These are phyloP conservation scores for Arthrobotrys entomopaga DNA, from an alignment of 2,329 filamentous ascomycete species.

Conservation along the genomic window DNA sequence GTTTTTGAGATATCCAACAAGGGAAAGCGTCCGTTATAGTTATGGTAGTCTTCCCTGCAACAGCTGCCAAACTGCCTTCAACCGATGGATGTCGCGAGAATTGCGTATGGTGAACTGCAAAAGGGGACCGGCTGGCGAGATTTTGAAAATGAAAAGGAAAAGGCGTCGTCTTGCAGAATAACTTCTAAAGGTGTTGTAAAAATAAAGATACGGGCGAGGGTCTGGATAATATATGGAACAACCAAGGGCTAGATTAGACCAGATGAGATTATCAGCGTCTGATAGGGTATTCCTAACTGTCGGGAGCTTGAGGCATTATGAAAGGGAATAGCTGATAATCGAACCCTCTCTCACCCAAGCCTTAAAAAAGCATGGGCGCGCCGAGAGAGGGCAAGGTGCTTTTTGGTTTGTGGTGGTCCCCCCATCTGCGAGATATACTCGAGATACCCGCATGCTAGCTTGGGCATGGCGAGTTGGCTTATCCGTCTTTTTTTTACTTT, in stretches of 20 bases:
- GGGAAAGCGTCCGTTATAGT: slow-evolving; percentile 37
- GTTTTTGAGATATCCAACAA: slow-evolving; percentile 41
- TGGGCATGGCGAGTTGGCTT: slow-evolving; percentile 51
- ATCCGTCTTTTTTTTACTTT: slow-evolving; percentile 43
- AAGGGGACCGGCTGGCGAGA: slow-evolving; percentile 11
- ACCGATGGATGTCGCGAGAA: slow-evolving; percentile 52
- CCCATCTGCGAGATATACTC: slow-evolving; percentile 56
- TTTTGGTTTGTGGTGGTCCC: slow-evolving; percentile 43
- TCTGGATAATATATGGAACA: slow-evolving; percentile 55
- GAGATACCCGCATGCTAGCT: slow-evolving; percentile 52
- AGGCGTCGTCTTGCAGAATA: slow-evolving; percentile 39
- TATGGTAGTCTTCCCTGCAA: slow-evolving; percentile 40
- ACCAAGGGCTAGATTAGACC: slow-evolving; percentile 53
- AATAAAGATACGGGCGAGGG: slow-evolving; percentile 55
- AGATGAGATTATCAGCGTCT: slow-evolving; percentile 53
- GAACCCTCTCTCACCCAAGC: slow-evolving; percentile 51
- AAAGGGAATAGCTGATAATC: slow-evolving; percentile 55
- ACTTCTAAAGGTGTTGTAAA: slow-evolving; percentile 52
- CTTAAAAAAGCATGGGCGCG: slow-evolving; percentile 52
- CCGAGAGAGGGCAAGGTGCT: slow-evolving; percentile 38
- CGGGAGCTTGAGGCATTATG: slow-evolving; percentile 55
- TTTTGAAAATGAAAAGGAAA: slow-evolving; percentile 15
- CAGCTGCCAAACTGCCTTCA: slow-evolving; percentile 29
- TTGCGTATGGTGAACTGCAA: slow-evolving; percentile 44
- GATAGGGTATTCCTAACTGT: slow-evolving; percentile 55